Evolutionary conservation across 1,139 yeast genomes (phyloP).

Genomic region (Trichomonascaceae sp.): DNA sequence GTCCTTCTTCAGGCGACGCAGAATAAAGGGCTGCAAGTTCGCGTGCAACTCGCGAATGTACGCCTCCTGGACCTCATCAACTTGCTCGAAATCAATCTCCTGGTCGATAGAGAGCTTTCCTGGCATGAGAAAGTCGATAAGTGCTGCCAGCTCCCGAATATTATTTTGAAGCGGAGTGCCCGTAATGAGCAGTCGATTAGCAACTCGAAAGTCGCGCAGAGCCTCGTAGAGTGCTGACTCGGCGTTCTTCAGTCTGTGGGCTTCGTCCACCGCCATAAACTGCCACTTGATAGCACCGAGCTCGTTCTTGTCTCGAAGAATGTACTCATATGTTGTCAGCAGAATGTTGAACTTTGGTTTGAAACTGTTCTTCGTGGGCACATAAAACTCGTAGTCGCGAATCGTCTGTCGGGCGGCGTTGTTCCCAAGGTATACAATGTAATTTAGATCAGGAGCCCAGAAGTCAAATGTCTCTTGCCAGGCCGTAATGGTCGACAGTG

Average conservation of each 20-base stretch:
- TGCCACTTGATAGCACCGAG: constrained; percentile 88
- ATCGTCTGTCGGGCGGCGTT: constrained; percentile 72
- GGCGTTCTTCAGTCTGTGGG: constrained; percentile 89
- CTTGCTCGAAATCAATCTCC: constrained; percentile 88
- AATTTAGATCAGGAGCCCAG: constrained; percentile 95
- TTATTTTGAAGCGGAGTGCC: constrained; percentile 98
- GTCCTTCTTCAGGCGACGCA: constrained; percentile 89
- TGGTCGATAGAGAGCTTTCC: constrained; percentile 82
- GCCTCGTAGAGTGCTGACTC: constrained; percentile 90
- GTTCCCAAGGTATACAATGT: constrained; percentile 87
- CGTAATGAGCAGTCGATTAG: constrained; percentile 79
- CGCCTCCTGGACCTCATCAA: constrained; percentile 73
- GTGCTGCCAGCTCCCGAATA: constrained; percentile 87
- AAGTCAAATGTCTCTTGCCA: constrained; percentile 98
- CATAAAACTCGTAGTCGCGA: constrained; percentile 74
- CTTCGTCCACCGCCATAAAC: constrained; percentile 95
- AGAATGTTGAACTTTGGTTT: constrained; percentile 80
- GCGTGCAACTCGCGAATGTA: constrained; percentile 77
- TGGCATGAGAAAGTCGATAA: constrained; percentile 92
- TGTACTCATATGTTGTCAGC: constrained; percentile 90
- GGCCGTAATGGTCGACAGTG: constrained; percentile 90
- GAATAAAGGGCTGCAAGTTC: constrained; percentile 78
- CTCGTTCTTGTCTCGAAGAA: constrained; percentile 72
- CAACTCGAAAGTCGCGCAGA: constrained; percentile 65
- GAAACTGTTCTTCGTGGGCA: constrained; percentile 30